Evolutionary conservation across 176 grass and related monocot genomes (phyloP).

Genomic region (Pontederia paniculata): DNA sequence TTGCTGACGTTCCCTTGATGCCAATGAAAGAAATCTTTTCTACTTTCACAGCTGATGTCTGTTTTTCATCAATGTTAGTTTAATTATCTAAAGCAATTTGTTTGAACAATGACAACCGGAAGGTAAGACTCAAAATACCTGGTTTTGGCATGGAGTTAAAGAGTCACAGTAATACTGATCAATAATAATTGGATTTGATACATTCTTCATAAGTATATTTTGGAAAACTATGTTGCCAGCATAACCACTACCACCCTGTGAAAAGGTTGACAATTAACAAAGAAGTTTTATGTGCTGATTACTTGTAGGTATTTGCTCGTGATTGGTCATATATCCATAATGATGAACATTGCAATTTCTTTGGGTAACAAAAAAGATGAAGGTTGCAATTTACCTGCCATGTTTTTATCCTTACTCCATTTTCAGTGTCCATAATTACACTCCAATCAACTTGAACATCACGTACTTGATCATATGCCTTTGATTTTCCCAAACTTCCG

Average conservation of each 20-base stretch:
- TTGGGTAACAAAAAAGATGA: not conserved
- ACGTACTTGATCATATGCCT: slow-evolving; percentile 37
- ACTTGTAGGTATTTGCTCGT: too few species aligned
- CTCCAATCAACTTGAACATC: slow-evolving; percentile 49
- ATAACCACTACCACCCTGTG: slow-evolving; percentile 56
- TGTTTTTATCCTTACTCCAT: slow-evolving; percentile 77
- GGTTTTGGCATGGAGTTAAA: slow-evolving; percentile 34
- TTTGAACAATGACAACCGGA: not conserved
- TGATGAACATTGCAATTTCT: not conserved
- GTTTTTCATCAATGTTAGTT: not conserved
- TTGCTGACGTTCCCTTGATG: slow-evolving; percentile 55
- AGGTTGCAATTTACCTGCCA: slow-evolving; percentile 51
- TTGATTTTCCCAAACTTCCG: slow-evolving; percentile 68
- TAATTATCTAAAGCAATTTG: not conserved
- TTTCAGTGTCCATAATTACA: slow-evolving; percentile 54
- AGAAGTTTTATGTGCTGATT: not conserved
- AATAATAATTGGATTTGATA: slow-evolving; percentile 71
- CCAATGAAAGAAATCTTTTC: slow-evolving; percentile 33
- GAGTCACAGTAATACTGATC: slow-evolving; percentile 80
- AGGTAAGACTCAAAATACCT: slow-evolving; percentile 19
- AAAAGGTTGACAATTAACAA: not conserved
- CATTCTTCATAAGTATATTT: slow-evolving; percentile 55
- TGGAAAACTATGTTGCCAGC: slow-evolving; percentile 50
- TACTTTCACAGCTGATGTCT: slow-evolving; percentile 52
- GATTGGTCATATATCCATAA: too few species aligned